These are phyloP conservation scores for Tetragonia tetragonoides DNA, from an alignment of 148 eudicot genomes.

Conservation along the genomic window DNA sequence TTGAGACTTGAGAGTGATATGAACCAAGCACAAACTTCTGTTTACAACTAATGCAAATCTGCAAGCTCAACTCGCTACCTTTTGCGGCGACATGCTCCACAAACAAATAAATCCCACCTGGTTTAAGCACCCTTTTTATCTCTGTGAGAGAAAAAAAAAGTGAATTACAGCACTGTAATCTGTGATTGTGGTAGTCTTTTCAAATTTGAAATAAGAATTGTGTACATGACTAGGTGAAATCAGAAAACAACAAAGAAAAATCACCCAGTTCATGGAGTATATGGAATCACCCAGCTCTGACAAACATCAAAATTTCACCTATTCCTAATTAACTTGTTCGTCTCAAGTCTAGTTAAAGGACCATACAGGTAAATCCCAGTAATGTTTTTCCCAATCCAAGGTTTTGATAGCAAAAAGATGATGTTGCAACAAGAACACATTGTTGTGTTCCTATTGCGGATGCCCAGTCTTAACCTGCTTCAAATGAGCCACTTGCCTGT, in stretches of 20 bases:
- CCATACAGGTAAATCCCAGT: background rate
- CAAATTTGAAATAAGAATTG: too few species aligned
- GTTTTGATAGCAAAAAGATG: background rate
- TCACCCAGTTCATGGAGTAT: too few species aligned
- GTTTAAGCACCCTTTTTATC: slow-evolving; percentile 82
- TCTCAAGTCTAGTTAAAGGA: background rate
- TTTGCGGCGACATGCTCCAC: slow-evolving; percentile 88
- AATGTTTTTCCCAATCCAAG: too few species aligned
- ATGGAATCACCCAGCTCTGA: background rate
- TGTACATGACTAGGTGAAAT: too few species aligned
- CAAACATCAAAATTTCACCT: background rate
- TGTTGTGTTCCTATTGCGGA: background rate
- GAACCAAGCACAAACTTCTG: background rate
- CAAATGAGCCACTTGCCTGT: background rate
- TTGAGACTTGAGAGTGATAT: background rate
- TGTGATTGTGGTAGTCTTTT: too few species aligned
- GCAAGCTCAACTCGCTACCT: slow-evolving; percentile 35
- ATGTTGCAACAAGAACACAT: background rate
- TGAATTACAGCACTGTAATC: background rate
- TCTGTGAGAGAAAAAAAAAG: slow-evolving; percentile 37
- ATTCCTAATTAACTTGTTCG: background rate
- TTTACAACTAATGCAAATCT: background rate
- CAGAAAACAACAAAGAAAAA: too few species aligned
- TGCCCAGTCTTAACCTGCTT: background rate
- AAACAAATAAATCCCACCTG: slow-evolving; percentile 77